phyloP scores from a whole-genome alignment of 192 early-diverging fungal genomes.

The Thamnidium elegans region DNA sequence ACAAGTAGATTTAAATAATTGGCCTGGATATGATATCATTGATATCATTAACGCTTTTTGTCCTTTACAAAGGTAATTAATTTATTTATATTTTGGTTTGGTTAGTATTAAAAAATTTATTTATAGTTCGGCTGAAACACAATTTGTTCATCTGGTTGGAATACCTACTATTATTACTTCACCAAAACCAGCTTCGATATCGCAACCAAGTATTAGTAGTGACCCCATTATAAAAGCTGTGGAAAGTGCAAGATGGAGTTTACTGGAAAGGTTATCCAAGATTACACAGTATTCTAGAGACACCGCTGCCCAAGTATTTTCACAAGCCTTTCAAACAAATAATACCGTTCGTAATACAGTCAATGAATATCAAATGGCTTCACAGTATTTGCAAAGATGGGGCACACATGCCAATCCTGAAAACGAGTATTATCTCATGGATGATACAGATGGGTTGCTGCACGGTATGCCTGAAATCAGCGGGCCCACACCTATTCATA shows the following conservation, averaged over 20 bases:
- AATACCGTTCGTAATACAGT: constrained; percentile 55
- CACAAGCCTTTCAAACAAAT: constrained; percentile 45
- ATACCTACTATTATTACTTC: not conserved
- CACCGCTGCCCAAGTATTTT: constrained; percentile 48
- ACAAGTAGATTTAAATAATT: constrained; percentile 7
- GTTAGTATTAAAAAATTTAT: not conserved
- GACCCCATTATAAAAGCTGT: constrained; percentile 12
- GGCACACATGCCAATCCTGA: not conserved
- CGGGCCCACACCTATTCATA: constrained; percentile 20
- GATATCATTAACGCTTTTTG: constrained; percentile 29
- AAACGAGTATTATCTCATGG: not conserved
- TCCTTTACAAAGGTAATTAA: constrained; percentile 14
- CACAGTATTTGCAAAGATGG: constrained; percentile 70
- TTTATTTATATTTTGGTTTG: not conserved
- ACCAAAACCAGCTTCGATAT: no score
- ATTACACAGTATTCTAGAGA: constrained; percentile 66
- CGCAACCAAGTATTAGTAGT: no score
- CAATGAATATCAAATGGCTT: constrained; percentile 69
- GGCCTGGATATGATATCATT: constrained; percentile 29
- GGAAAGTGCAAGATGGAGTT: constrained; percentile 61
- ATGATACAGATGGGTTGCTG: constrained; percentile 13
- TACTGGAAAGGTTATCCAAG: constrained; percentile 70
- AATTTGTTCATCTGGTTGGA: not conserved
- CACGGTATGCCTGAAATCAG: constrained; percentile 5
- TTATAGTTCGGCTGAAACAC: not conserved